phyloP scores from a whole-genome alignment of 2,329 filamentous ascomycete species.

The Verticillium isaacii region DNA sequence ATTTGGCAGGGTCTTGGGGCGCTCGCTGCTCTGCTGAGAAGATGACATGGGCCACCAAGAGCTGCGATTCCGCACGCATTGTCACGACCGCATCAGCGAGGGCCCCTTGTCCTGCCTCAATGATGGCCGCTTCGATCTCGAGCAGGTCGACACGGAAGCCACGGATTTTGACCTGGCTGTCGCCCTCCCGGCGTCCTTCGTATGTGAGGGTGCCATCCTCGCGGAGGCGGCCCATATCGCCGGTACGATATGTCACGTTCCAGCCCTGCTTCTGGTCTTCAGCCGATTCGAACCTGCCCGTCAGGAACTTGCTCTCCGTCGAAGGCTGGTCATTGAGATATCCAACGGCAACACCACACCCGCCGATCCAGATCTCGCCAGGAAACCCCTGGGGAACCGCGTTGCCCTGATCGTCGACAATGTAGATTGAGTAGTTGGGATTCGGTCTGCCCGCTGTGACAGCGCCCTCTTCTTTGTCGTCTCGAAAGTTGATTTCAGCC shows the following conservation, averaged over 20 bases:
- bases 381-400: constrained; percentile 30
- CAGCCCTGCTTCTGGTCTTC: constrained; percentile 8
- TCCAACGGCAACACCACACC: constrained; percentile 22
- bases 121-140: constrained; percentile 26
- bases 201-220: constrained; percentile 18
- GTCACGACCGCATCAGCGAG: constrained; percentile 18
- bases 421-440: constrained; percentile 31
- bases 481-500: constrained; percentile 10
- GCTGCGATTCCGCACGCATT: constrained; percentile 11
- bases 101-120: constrained; percentile 12
- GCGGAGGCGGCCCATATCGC: constrained; percentile 30
- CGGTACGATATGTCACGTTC: constrained; percentile 31
- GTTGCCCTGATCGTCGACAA: constrained; percentile 29
- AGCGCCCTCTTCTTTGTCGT: constrained; percentile 12
- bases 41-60: constrained; percentile 23
- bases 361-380: constrained; percentile 27
- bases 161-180: constrained; percentile 40
- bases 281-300: not conserved
- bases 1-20: not conserved
- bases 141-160: constrained; percentile 40
- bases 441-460: constrained; percentile 14
- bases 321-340: constrained; percentile 22
- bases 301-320: not conserved
- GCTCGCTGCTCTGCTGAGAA: constrained; percentile 5
- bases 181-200: constrained; percentile 31